A percentile compares a stretch with the other conserved stretches of the same genome.
phyloP scores from a whole-genome alignment of 2,329 filamentous ascomycete species.

The Exophiala sideris region DNA sequence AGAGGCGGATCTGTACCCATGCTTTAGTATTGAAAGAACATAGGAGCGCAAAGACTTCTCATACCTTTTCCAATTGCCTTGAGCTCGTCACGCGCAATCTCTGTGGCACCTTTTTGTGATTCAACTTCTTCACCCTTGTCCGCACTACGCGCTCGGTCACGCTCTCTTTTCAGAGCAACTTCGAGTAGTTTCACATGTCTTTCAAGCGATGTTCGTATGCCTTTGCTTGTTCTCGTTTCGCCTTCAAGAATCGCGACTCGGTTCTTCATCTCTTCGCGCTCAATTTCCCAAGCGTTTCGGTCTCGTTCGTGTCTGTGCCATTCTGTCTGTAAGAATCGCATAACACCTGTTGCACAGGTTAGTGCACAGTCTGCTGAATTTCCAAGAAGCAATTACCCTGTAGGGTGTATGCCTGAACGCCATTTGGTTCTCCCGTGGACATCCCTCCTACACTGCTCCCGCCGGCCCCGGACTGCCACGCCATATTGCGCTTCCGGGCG shows the following conservation, averaged over 20 bases:
- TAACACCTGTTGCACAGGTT: conserved; percentile 66
- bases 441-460: conserved; percentile 21
- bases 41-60: conserved; percentile 1
- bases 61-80: conserved; percentile 39
- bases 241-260: conserved; percentile 93
- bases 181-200: conserved; percentile 90
- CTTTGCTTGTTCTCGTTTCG: conserved; percentile 79
- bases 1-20: conserved; percentile 12
- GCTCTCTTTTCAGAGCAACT: conserved; percentile 79
- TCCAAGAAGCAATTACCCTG: conserved; percentile 19
- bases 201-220: conserved; percentile 81
- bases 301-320: conserved; percentile 99
- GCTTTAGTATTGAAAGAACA: conserved; percentile 3
- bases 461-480: conserved; percentile 29
- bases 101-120: conserved; percentile 44
- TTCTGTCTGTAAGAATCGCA: conserved; percentile 98
- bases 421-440: conserved; percentile 22
- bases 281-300: conserved; percentile 97
- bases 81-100: conserved; percentile 44
- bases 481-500: conserved; percentile 28
- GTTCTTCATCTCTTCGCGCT: conserved; percentile 97
- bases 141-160: conserved; percentile 61
- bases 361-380: not conserved
- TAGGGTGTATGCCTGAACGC: conserved; percentile 30
- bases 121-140: conserved; percentile 52